Conservation (phyloP, 2,329 filamentous ascomycete species). For the Colletotrichum sp. region DNA sequence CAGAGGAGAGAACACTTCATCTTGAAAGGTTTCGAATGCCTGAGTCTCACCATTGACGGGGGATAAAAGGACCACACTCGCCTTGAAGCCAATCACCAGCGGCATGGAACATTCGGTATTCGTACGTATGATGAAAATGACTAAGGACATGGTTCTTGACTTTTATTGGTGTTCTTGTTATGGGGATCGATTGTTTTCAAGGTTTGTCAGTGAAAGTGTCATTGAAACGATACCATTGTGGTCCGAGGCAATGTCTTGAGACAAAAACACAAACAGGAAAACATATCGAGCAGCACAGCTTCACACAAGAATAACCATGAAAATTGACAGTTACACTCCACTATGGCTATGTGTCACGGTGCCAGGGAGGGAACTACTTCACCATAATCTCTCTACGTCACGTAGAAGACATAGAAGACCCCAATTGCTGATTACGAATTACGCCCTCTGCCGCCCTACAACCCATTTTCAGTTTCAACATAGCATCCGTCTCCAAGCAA, state of each 20-base stretch:
- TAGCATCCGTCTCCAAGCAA: background rate
- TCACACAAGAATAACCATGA: background rate
- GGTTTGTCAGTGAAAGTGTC: accelerated
- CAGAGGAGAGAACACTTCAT: background rate
- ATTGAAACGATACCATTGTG: accelerated
- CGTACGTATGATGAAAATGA: accelerated
- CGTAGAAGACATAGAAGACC: background rate
- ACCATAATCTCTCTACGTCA: background rate
- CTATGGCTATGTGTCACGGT: background rate
- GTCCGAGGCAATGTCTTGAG: background rate
- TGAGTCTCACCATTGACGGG: background rate
- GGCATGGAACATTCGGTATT: background rate
- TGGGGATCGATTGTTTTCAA: background rate
- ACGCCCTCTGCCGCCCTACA: background rate
- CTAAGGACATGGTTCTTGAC: background rate
- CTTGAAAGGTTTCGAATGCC: accelerated
- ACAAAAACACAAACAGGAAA: accelerated
- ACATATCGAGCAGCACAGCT: background rate
- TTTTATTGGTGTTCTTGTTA: background rate
- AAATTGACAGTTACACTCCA: background rate
- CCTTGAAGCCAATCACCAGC: background rate
- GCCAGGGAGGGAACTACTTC: background rate
- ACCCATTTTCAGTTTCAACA: background rate
- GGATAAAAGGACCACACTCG: background rate
- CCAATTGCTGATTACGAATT: background rate